phyloP scores from a whole-genome alignment of 2,329 filamentous ascomycete species.

The Rasamsonia emersonii region DNA sequence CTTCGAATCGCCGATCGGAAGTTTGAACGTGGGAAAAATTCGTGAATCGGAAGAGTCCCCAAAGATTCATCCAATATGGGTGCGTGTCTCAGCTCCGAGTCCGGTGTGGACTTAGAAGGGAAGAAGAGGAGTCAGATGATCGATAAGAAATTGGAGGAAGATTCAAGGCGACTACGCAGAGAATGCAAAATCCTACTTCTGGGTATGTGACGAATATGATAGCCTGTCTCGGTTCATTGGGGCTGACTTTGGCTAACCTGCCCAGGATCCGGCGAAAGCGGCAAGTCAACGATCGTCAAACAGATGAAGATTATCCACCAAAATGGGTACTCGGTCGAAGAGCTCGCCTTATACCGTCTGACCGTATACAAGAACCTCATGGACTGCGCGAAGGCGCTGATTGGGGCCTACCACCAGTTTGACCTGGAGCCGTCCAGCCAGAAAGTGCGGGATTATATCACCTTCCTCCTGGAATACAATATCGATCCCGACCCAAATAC shows the following conservation, averaged over 20 bases:
- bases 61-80: constrained; percentile 55
- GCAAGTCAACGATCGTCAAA: constrained; percentile 98
- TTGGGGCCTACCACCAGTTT: constrained; percentile 86
- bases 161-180: constrained; percentile 81
- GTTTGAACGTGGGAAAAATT: too few species aligned
- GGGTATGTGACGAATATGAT: constrained; percentile 51
- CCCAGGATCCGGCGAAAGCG: constrained; percentile 90
- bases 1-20: too few species aligned
- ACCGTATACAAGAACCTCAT: constrained; percentile 98
- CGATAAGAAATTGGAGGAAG: constrained; percentile 86
- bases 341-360: constrained; percentile 85
- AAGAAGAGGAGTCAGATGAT: constrained; percentile 97
- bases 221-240: constrained; percentile 6
- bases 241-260: constrained; percentile 8
- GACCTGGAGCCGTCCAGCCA: constrained; percentile 67
- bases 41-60: too few species aligned
- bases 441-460: constrained; percentile 63
- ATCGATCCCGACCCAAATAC: constrained; percentile 86
- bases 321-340: constrained; percentile 91
- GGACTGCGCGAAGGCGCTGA: constrained; percentile 90
- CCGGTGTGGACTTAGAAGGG: constrained; percentile 72
- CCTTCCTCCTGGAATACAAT: constrained; percentile 78
- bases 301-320: constrained; percentile 99
- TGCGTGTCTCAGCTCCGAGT: constrained; percentile 80
- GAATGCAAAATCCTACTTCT: constrained; percentile 98